phyloP scores from a whole-genome alignment of 169 alveolate genomes.

The Plasmodium vivax region DNA sequence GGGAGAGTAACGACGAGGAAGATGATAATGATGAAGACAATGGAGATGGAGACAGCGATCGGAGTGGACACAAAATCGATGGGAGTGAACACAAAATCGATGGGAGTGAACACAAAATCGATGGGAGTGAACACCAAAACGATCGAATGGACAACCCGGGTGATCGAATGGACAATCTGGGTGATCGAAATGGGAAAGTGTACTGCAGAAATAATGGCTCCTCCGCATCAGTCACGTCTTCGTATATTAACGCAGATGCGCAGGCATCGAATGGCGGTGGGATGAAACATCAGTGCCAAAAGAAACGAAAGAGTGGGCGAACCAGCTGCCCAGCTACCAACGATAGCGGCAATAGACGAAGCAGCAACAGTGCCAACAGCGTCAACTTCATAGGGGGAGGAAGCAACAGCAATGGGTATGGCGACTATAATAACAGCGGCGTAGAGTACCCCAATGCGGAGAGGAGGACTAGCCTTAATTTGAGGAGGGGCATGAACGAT shows the following conservation, averaged over 20 bases:
- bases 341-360: not conserved
- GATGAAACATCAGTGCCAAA: not conserved
- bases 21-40: not conserved
- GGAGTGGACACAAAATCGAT: not conserved
- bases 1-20: not conserved
- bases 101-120: not conserved
- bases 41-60: conserved; percentile 1
- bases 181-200: not conserved
- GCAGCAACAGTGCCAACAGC: not conserved
- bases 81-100: not conserved
- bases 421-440: not conserved
- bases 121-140: not conserved
- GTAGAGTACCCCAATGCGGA: not conserved
- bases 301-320: conserved; percentile 4
- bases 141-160: not conserved
- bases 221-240: not conserved
- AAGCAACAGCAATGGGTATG: not conserved
- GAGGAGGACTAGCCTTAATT: not conserved
- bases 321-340: not conserved
- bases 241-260: not conserved
- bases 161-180: not conserved
- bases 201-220: not conserved
- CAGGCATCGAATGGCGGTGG: not conserved
- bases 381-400: not conserved
- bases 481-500: not conserved